Conservation (phyloP, 2,329 filamentous ascomycete species). For the Microascus cirrosus region DNA sequence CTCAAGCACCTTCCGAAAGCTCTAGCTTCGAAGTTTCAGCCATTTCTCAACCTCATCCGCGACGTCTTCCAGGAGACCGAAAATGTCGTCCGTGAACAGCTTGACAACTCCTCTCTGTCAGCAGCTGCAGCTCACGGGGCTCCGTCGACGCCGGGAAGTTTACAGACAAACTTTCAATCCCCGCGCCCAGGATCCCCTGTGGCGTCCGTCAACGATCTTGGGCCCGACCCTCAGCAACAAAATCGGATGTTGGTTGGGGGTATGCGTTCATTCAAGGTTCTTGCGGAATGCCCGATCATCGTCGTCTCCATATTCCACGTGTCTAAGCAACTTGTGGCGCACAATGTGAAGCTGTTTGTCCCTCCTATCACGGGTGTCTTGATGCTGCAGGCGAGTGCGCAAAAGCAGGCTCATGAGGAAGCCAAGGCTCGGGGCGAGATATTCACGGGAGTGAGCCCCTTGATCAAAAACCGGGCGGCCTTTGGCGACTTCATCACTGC, state of each 20-base stretch:
- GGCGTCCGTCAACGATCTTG: constrained; percentile 69
- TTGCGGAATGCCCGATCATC: constrained; percentile 96
- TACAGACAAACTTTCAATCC: constrained; percentile 68
- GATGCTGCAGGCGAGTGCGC: constrained; percentile 79
- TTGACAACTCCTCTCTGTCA: constrained; percentile 62
- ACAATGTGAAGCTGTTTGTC: constrained; percentile 86
- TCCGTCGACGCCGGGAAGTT: constrained; percentile 56
- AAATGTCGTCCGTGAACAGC: constrained; percentile 85
- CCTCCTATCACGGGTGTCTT: constrained; percentile 88
- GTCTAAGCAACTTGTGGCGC: constrained; percentile 65
- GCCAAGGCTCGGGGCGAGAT: constrained; percentile 69
- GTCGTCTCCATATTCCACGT: constrained; percentile 97
- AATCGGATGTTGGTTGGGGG: constrained; percentile 74
- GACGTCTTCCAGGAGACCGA: constrained; percentile 96
- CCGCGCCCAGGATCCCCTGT: constrained; percentile 85
- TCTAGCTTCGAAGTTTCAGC: constrained; percentile 68
- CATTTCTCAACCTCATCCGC: constrained; percentile 83
- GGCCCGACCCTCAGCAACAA: constrained; percentile 69
- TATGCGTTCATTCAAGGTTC: constrained; percentile 98
- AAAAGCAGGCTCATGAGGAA: constrained; percentile 83
- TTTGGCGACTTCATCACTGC: constrained; percentile 98
- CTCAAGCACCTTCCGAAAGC: constrained; percentile 85
- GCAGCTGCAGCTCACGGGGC: constrained; percentile 40
- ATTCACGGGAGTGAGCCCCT: constrained; percentile 85
- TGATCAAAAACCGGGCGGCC: constrained; percentile 84